A percentile compares a stretch with the other conserved stretches of the same genome.
Evolutionary conservation across 805 yeast genomes (phyloP).

Genomic region (Tetrapisispora namnaoensis): DNA sequence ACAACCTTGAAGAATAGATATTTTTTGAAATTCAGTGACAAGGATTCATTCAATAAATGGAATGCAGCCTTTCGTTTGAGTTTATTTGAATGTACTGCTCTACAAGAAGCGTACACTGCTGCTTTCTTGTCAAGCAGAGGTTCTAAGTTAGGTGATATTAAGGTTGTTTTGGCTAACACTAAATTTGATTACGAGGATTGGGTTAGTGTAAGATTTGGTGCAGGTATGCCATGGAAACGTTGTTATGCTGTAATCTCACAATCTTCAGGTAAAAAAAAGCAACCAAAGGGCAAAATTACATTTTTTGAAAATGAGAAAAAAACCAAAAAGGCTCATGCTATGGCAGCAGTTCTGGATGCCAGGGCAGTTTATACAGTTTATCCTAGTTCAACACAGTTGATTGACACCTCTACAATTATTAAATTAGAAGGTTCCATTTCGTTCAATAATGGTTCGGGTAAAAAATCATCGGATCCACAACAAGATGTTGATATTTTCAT

Average conservation of each 20-base stretch:
- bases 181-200: slow-evolving; percentile 86
- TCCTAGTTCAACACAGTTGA: slow-evolving; percentile 72
- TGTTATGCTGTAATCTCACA: slow-evolving; percentile 87
- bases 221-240: slow-evolving; percentile 96
- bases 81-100: slow-evolving; percentile 65
- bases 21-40: slow-evolving; percentile 65
- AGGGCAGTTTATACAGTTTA: slow-evolving; percentile 79
- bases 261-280: slow-evolving; percentile 35
- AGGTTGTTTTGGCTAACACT: slow-evolving; percentile 74
- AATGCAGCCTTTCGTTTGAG: slow-evolving; percentile 73
- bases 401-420: slow-evolving; percentile 80
- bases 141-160: slow-evolving; percentile 73
- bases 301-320: slow-evolving; percentile 77
- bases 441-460: slow-evolving; percentile 33
- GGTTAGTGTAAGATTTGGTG: slow-evolving; percentile 89
- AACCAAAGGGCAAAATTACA: slow-evolving; percentile 52
- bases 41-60: slow-evolving; percentile 64
- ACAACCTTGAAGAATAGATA: slow-evolving; percentile 88
- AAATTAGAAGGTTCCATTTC: slow-evolving; percentile 77
- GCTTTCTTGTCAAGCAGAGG: slow-evolving; percentile 91
- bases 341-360: slow-evolving; percentile 71
- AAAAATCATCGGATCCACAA: slow-evolving; percentile 31
- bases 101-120: slow-evolving; percentile 96
- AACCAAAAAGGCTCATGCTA: slow-evolving; percentile 53
- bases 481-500: slow-evolving; percentile 42